Evolutionary conservation across 495 filamentous ascomycete species (phyloP).

Genomic region (Neurospora pannonica): DNA sequence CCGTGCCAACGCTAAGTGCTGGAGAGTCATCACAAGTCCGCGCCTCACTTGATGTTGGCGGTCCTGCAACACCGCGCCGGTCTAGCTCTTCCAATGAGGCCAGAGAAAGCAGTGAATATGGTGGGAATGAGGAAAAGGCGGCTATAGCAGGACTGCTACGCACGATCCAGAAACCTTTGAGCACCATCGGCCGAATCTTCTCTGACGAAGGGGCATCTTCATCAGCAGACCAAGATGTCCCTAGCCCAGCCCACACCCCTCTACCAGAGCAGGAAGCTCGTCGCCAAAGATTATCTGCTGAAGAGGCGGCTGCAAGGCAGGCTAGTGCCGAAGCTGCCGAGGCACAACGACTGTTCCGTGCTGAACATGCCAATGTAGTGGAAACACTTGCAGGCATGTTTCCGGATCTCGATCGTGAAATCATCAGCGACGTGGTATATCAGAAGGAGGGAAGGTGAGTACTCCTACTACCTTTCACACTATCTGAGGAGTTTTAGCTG

Average conservation of each 20-base stretch:
- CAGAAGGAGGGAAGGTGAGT: conserved; percentile 84
- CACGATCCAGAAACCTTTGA: conserved; percentile 84
- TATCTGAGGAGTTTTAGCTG: conserved; percentile 10
- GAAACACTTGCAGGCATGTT: conserved; percentile 92
- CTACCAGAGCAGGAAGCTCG: conserved; percentile 39
- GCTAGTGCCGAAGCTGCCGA: conserved; percentile 89
- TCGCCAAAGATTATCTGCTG: conserved; percentile 48
- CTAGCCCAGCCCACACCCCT: conserved; percentile 47
- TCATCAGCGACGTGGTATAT: conserved; percentile 89
- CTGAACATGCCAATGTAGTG: conserved; percentile 83
- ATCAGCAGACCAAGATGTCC: conserved; percentile 27
- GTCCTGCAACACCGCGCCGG: conserved; percentile 26
- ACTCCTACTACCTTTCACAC: neutral
- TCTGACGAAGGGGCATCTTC: conserved; percentile 56
- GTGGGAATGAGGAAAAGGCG: conserved; percentile 55
- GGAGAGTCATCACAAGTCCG: conserved; percentile 25
- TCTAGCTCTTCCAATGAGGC: conserved; percentile 37
- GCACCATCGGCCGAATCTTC: conserved; percentile 95
- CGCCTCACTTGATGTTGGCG: conserved; percentile 36
- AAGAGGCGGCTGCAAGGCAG: conserved; percentile 89
- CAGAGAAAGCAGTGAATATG: conserved; percentile 19
- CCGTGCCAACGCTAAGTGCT: conserved; percentile 30
- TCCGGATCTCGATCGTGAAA: conserved; percentile 77
- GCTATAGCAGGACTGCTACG: conserved; percentile 81
- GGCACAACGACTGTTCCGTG: conserved; percentile 71